Evolutionary conservation across 768 basidiomycete species (phyloP), one percentile per base, ranked within the genome.

Genomic region (Auriscalpium vulgare): DNA sequence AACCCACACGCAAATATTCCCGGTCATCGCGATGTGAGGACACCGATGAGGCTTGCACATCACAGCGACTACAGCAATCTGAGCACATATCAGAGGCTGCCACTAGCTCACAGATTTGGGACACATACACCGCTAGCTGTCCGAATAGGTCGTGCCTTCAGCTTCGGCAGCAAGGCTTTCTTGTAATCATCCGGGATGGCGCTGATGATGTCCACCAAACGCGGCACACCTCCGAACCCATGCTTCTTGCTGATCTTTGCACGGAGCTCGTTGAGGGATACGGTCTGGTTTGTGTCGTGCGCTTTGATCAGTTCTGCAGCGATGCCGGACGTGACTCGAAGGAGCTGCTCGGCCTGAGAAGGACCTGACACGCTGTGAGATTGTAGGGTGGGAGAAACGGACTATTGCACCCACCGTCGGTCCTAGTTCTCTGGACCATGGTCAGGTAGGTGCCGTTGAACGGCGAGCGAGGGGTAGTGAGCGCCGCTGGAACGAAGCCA

Each of bases 21-120:
- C 97, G 0, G 97, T 99, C 92, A 99, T 97, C 8, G 97, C 97
- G 55, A 99, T 98, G 73, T 99, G 97, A 4, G 97, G 97, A 76
- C 97, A 99, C 53, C 97, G 83, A 76, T 99, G 97, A 1, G 97
- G 97, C 67, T 98, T 99, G 76, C 94, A 95, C 97, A 99, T 99
- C n/a, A 99, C 95, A 9, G 97, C 97, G 13, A 99, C 97, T 21
- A 98, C 95, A 14, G 95, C 97, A 56, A 98, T 95, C 93, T 95
- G 47, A 37, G 46, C 35, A 23, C 3, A 40, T 50, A 14, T 34
- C 51, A 53, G 38, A 14, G 35, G 1, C 8, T 13, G 52, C 35
- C n/a, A 17, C 9, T 19, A 52, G 14, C 14, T 16, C 9, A 8
- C 8, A 45, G 44, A 38, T 23, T 47, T n/a, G 37, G 13, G 35